Conservation (phyloP, 192 early-diverging fungal genomes). For the Tieghemiomyces parasiticus region DNA sequence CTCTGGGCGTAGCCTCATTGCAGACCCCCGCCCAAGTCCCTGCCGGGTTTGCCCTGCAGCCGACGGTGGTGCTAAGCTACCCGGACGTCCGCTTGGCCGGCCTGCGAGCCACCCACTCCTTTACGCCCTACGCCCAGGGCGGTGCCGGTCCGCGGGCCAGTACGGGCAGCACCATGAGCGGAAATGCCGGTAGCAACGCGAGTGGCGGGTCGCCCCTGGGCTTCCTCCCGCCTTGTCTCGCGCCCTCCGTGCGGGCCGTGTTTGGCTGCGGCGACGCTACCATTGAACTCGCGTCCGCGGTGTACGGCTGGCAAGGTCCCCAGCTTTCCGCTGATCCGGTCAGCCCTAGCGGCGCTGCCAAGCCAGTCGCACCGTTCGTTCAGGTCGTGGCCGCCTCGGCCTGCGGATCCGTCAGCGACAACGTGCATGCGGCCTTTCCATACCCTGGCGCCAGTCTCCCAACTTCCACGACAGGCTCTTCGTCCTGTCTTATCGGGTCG, state of each 20-base stretch:
- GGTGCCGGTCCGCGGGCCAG: background rate
- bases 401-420: background rate
- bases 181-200: background rate
- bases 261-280: slow-evolving; percentile 10
- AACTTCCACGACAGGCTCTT: slow-evolving; percentile 1
- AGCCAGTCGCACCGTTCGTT: background rate
- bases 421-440: background rate
- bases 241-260: slow-evolving; percentile 10
- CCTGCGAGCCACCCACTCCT: slow-evolving; percentile 1
- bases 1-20: background rate
- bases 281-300: slow-evolving; percentile 8
- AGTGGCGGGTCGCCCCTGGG: too few species aligned
- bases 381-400: background rate
- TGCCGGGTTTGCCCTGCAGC: slow-evolving; percentile 2
- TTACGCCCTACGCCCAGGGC: background rate
- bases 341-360: background rate
- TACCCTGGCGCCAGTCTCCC: slow-evolving; percentile 4
- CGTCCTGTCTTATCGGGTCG: background rate
- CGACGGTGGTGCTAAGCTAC: slow-evolving; percentile 11
- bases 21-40: background rate
- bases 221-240: slow-evolving; percentile 9
- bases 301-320: slow-evolving; percentile 7
- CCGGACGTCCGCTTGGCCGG: slow-evolving; percentile 10
- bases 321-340: background rate
- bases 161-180: background rate